Percentiles rank a stretch among this genome's conserved stretches.
These are phyloP conservation scores for Oryza meyeriana DNA, from an alignment of 176 grass and related monocot genomes.

Conservation along the genomic window DNA sequence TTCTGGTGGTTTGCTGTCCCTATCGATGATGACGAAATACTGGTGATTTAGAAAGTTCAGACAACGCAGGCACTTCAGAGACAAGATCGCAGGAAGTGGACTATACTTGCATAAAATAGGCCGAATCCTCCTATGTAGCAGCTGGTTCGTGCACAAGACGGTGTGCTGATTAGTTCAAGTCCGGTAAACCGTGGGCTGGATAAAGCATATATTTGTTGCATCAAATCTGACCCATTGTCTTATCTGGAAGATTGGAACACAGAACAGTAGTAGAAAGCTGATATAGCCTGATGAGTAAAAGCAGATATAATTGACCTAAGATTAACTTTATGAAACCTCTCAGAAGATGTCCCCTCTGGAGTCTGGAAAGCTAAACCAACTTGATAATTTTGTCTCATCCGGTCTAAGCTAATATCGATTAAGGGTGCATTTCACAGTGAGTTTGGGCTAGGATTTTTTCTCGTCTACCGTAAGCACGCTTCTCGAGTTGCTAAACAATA, in stretches of 20 bases:
- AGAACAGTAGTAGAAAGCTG: background rate
- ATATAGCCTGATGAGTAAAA: background rate
- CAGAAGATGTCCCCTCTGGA: background rate
- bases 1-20: background rate
- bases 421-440: no score
- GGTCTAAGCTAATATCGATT: background rate
- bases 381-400: background rate
- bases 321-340: background rate
- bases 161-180: constrained; percentile 17
- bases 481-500: no score
- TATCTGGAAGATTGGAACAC: constrained; percentile 1
- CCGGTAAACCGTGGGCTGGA: constrained; percentile 29
- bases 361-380: background rate
- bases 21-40: background rate
- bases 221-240: constrained; percentile 1
- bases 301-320: background rate
- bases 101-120: background rate
- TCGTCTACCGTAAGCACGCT: no score
- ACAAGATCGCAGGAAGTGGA: constrained; percentile 7
- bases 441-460: no score
- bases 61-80: constrained; percentile 21
- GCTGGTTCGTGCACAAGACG: constrained; percentile 17
- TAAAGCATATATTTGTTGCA: background rate
- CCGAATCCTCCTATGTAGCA: constrained; percentile 14
- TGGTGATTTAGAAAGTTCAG: background rate